Evolutionary conservation across 2,329 filamentous ascomycete species (phyloP).

Genomic region (Colletotrichum eleusines): DNA sequence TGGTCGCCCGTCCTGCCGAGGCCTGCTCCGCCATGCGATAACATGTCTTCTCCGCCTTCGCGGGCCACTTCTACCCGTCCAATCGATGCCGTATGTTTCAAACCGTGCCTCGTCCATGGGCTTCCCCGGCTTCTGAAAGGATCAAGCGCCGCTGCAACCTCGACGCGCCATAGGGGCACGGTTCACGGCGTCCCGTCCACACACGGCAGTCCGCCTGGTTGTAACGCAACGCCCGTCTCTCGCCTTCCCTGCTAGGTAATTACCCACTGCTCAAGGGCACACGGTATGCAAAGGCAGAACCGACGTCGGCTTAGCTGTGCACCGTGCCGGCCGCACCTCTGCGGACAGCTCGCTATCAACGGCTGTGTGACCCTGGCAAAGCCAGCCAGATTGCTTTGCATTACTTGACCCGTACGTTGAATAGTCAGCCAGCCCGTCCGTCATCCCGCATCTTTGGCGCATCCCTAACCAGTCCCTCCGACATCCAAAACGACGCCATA

Average conservation of each 20-base stretch:
- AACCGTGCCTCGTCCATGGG: slow-evolving; percentile 24
- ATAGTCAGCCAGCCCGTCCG: slow-evolving; percentile 9
- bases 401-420: neutral
- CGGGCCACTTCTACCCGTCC: slow-evolving; percentile 10
- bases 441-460: neutral
- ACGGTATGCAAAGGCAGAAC: neutral
- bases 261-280: neutral
- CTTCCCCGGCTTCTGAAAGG: slow-evolving; percentile 13
- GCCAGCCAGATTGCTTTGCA: neutral
- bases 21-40: slow-evolving; percentile 6
- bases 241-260: neutral
- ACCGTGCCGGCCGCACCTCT: neutral
- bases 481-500: slow-evolving; percentile 27
- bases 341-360: neutral
- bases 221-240: neutral
- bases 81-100: slow-evolving; percentile 36
- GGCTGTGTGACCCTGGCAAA: slow-evolving; percentile 12
- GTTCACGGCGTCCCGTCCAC: slow-evolving; percentile 14
- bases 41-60: slow-evolving; percentile 15
- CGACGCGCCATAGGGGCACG: slow-evolving; percentile 19
- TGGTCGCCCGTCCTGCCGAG: neutral
- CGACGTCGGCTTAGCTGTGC: neutral
- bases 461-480: slow-evolving; percentile 1
- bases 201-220: neutral
- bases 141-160: slow-evolving; percentile 19